A percentile compares a stretch with the other conserved stretches of the same genome.
Evolutionary conservation across 495 filamentous ascomycete genomes (phyloP).

Genomic region (Trichodelitschia bisporula): DNA sequence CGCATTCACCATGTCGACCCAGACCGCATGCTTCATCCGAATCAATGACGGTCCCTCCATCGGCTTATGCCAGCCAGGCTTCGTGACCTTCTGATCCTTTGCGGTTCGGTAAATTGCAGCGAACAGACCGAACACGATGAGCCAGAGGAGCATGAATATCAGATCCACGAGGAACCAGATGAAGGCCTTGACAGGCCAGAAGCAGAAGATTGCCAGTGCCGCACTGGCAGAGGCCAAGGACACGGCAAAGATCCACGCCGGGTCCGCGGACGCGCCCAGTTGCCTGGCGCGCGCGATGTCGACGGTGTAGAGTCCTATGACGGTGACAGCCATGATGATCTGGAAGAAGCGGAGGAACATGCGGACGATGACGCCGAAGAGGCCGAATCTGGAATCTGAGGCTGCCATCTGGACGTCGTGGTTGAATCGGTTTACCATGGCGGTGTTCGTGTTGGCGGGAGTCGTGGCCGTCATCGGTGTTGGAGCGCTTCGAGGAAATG

Average conservation of each 20-base stretch:
- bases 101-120: conserved; percentile 57
- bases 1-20: conserved; percentile 53
- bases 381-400: no score
- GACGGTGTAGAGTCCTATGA: conserved; percentile 54
- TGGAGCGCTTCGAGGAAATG: no score
- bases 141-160: conserved; percentile 50
- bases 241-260: conserved; percentile 58
- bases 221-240: conserved; percentile 35
- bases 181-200: conserved; percentile 29
- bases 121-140: conserved; percentile 60
- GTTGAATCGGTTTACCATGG: no score
- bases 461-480: no score
- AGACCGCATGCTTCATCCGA: conserved; percentile 71
- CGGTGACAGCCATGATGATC: conserved; percentile 46
- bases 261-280: conserved; percentile 23
- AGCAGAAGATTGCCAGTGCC: conserved; percentile 30
- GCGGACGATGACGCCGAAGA: conserved; percentile 11
- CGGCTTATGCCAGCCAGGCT: no score
- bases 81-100: no score
- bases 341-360: conserved; percentile 39
- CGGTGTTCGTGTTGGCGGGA: no score
- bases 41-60: no score
- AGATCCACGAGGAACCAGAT: conserved; percentile 41
- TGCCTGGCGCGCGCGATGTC: conserved; percentile 38
- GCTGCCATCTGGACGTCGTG: no score